Evolutionary conservation across 2,329 filamentous ascomycete species (phyloP).

Genomic region (Fusarium zealandicum): DNA sequence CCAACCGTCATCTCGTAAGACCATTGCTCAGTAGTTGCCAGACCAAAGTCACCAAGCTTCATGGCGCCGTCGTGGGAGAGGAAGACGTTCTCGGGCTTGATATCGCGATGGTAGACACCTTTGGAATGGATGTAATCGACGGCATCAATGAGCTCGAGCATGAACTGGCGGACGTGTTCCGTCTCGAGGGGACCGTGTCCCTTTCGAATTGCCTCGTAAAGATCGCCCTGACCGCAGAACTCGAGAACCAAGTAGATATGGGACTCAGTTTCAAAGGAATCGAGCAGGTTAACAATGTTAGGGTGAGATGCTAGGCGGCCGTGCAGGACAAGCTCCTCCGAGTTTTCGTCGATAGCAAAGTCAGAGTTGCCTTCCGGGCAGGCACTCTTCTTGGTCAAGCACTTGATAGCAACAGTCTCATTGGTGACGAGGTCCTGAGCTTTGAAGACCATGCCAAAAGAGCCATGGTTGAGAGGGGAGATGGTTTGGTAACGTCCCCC

Average conservation of each 20-base stretch:
- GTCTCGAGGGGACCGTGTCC: slow-evolving; percentile 90
- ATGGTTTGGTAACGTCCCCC: slow-evolving; percentile 90
- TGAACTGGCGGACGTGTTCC: slow-evolving; percentile 95
- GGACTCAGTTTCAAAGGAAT: slow-evolving; percentile 89
- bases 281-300: slow-evolving; percentile 91
- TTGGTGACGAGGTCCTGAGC: slow-evolving; percentile 80
- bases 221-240: slow-evolving; percentile 92
- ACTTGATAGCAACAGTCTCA: slow-evolving; percentile 92
- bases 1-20: slow-evolving; percentile 92
- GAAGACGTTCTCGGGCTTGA: slow-evolving; percentile 99
- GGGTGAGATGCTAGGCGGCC: slow-evolving; percentile 78
- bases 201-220: slow-evolving; percentile 95
- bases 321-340: slow-evolving; percentile 82
- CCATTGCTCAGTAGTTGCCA: slow-evolving; percentile 89
- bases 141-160: slow-evolving; percentile 90
- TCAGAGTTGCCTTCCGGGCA: slow-evolving; percentile 65
- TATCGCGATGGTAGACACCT: slow-evolving; percentile 94
- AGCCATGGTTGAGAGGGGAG: slow-evolving; percentile 96
- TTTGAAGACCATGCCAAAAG: slow-evolving; percentile 98
- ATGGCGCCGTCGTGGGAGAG: slow-evolving; percentile 83
- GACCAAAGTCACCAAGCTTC: slow-evolving; percentile 96
- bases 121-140: slow-evolving; percentile 90
- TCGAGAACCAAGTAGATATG: slow-evolving; percentile 94
- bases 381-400: slow-evolving; percentile 82
- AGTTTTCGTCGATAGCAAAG: slow-evolving; percentile 81